phyloP scores from a whole-genome alignment of 2,329 filamentous ascomycete species.

The Colletotrichum sublineola region DNA sequence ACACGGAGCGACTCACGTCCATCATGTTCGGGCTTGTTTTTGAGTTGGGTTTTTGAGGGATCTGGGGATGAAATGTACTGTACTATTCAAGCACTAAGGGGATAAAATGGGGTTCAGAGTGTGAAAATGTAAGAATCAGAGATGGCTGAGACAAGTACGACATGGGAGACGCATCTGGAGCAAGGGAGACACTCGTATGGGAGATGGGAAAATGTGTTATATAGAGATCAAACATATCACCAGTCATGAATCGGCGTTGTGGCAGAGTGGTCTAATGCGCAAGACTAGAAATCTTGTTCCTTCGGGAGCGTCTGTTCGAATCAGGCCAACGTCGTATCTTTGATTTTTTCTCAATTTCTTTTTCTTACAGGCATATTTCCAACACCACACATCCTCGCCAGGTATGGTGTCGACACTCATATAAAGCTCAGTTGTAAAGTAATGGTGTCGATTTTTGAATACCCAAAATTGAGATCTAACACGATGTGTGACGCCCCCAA shows the following conservation, averaged over 20 bases:
- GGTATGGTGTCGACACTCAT: too few relatives aligned
- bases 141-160: neutral
- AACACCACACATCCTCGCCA: neutral
- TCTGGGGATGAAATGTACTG: too few relatives aligned
- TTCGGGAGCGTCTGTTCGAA: constrained; percentile 30
- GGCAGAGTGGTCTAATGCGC: constrained; percentile 33
- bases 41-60: neutral
- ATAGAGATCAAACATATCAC: too few relatives aligned
- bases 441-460: neutral
- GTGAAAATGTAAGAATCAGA: neutral
- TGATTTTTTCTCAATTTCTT: neutral
- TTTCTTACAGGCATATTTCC: too few relatives aligned
- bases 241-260: constrained; percentile 2
- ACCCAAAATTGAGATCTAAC: too few relatives aligned
- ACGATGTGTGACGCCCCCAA: neutral
- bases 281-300: constrained; percentile 33
- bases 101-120: too few relatives aligned
- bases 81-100: too few relatives aligned
- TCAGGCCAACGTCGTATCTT: constrained; percentile 17
- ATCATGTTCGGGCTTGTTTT: accelerated
- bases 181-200: too few relatives aligned
- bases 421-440: neutral
- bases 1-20: neutral
- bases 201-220: too few relatives aligned
- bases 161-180: too few relatives aligned